phyloP scores from a whole-genome alignment of 1,284 basidiomycete species.

The Irpex lacteus region DNA sequence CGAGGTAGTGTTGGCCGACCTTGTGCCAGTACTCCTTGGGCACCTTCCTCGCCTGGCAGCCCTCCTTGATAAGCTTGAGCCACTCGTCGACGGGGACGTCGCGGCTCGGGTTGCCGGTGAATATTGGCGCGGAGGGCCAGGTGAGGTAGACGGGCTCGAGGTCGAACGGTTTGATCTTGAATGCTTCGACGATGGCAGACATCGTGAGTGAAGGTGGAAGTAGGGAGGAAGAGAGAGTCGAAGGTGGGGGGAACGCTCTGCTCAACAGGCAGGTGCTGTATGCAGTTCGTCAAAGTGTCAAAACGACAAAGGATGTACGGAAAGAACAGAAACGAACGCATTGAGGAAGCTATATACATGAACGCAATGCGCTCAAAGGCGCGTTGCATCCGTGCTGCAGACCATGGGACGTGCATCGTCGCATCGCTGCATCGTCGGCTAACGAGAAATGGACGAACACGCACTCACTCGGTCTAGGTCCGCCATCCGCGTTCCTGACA shows the following conservation, averaged over 20 bases:
- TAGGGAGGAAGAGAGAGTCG: not conserved
- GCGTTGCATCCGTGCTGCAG: not conserved
- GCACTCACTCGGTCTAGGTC: not conserved
- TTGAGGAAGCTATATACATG: not conserved
- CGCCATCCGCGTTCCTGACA: not conserved
- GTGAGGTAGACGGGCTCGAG: slow-evolving; percentile 59
- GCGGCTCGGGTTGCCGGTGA: slow-evolving; percentile 63
- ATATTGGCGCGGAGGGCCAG: slow-evolving; percentile 63
- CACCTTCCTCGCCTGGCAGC: slow-evolving; percentile 62
- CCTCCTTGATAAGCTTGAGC: slow-evolving; percentile 64
- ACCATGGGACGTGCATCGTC: not conserved
- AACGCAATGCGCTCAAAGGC: not conserved
- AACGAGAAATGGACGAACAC: not conserved
- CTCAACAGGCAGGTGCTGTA: not conserved
- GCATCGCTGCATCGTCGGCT: slow-evolving; percentile 1
- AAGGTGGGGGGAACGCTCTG: not conserved
- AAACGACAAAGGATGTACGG: not conserved
- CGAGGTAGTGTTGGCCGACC: slow-evolving; percentile 71
- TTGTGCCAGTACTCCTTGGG: slow-evolving; percentile 79
- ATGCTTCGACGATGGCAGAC: slow-evolving; percentile 57
- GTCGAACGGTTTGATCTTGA: slow-evolving; percentile 73
- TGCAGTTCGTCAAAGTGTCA: not conserved
- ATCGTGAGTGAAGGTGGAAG: not conserved
- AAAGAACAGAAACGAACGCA: not conserved
- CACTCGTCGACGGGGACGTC: slow-evolving; percentile 67